Evolutionary conservation across 495 filamentous ascomycete species (phyloP), one percentile per base, ranked within the genome.

Genomic region (Parathielavia appendiculata): DNA sequence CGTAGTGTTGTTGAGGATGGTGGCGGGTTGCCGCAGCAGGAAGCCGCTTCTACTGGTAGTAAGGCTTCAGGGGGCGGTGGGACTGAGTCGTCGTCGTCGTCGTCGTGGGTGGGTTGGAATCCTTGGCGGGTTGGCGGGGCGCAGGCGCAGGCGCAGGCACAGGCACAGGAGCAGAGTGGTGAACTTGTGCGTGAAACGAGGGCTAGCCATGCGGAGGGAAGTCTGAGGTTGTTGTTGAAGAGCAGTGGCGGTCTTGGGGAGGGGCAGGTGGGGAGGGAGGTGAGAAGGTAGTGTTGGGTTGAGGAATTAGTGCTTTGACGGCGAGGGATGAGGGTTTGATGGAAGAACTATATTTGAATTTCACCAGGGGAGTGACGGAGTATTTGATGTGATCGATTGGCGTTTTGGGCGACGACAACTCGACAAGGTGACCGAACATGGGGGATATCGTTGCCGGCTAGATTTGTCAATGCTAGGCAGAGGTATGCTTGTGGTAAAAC

Each of bases 211-310:
- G 49, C 49, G 9, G 49, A 51, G 12, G 49, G 49, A 17, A 51
- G 49, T 22, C 23, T 51, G 49, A 51, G 49, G 13, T 14, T 36
- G 49, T 19, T 51, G 49, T 23, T 51, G 49, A 51, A 34, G 12
- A 19, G n/a, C 3, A n/a, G 0, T 19, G 40, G 40, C 5, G 40
- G 40, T 38, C 34, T n/a, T 16, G 49, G 49, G n/a, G 49, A 51
- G 5, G 49, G 49, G 14, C 16, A 22, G 11, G 35, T 23, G 23
- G 22, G 16, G 45, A 16, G 45, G 22, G 4, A n/a, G 17, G 16
- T 10, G 38, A 16, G 17, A 23, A 19, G 30, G 49, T n/a, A n/a
- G 19, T 50, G 26, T 6, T 30, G 26, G 26, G 26, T 6, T 6
- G 26, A 30, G 26, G 26, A 2, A 6, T 30, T 30, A 30, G n/a